A percentile compares a stretch with the other conserved stretches of the same genome.
Conservation (phyloP, 805 yeast genomes). For the Wickerhamomyces rabaulensis region DNA sequence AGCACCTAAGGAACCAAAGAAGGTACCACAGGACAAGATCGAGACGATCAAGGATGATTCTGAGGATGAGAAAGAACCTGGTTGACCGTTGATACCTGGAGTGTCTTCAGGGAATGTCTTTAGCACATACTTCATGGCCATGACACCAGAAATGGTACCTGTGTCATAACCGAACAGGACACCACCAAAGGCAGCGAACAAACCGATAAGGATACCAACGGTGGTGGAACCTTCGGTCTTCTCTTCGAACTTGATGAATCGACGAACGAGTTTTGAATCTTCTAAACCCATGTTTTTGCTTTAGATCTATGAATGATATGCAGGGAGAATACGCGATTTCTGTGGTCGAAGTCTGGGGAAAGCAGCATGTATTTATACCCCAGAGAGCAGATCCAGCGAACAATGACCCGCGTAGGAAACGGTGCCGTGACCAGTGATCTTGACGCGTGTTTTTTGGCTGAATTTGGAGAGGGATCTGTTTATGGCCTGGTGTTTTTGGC, state of each 20-base stretch:
- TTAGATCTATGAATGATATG: too few relatives aligned
- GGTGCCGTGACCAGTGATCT: too few relatives aligned
- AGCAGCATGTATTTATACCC: too few relatives aligned
- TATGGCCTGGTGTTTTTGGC: not conserved
- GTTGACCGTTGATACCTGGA: slow-evolving; percentile 29
- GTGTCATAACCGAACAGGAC: slow-evolving; percentile 66
- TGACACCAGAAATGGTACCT: slow-evolving; percentile 60
- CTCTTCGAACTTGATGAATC: slow-evolving; percentile 38
- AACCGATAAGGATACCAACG: slow-evolving; percentile 45
- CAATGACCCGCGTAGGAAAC: too few relatives aligned
- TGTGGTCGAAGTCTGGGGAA: too few relatives aligned
- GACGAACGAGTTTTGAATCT: slow-evolving; percentile 35
- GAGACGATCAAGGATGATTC: slow-evolving; percentile 63
- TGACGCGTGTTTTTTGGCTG: too few relatives aligned
- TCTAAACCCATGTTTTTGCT: slow-evolving; percentile 20
- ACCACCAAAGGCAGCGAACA: slow-evolving; percentile 66
- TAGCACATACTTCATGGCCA: slow-evolving; percentile 58
- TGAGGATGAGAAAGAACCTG: slow-evolving; percentile 34
- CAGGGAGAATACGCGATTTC: too few relatives aligned
- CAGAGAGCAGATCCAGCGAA: too few relatives aligned
- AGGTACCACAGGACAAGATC: slow-evolving; percentile 68
- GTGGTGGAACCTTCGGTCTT: slow-evolving; percentile 44
- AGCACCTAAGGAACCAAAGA: slow-evolving; percentile 58
- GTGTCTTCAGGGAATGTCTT: slow-evolving; percentile 35
- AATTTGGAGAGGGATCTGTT: too few relatives aligned